Base-by-base conservation (phyloP, 306 rosid species). In the Cicer pinnatifidum region DNA sequence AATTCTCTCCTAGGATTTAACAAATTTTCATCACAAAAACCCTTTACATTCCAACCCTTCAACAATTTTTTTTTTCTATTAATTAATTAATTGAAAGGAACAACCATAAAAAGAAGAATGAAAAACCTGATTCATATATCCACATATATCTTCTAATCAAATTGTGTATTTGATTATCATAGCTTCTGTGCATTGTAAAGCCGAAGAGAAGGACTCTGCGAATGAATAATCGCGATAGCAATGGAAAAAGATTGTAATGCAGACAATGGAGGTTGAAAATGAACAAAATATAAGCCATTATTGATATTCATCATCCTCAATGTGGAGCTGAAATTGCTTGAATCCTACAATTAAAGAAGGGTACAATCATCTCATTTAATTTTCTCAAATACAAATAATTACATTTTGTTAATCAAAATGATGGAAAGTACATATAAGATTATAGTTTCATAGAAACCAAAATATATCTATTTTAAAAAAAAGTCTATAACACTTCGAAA, bases 231-330 rank as follows among this genome's bases (percentile, higher is more conserved):
- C 3, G 98, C 97, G 75, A 91, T 89, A 1, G 96, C 96, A 8
- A 93, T 85, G 54, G 98, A 88, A 82, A 93, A 89, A 71, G 92
- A 84, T 82, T 93, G 98, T 69, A 93, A 86, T 39, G 84, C 72
- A 6, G 92, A 91, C 12, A 93, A 71, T 48, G 84, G 79, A 1
- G 56, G 84, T 61, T 89, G 87, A 80, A 82, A 91, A 82, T 91
- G 91, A 80, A 91, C 71, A 44, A 78, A 89, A 80, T 91, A 84
- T 75, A 93, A 62, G 66, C 83, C 94, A 69, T 89, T 86, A 3
- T 67, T 88, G 71, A 93, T 86, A 78, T 85, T 88, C 82, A 87
- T 80, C 85, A 91, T 86, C 91, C 98, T 91, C 84, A 89, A 73
- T 15, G 89, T 56, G 58, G 92, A 83, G 72, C 79, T 40, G 48